Conservation (phyloP, 257 asterid genomes). For the Penstemon barbatus region DNA sequence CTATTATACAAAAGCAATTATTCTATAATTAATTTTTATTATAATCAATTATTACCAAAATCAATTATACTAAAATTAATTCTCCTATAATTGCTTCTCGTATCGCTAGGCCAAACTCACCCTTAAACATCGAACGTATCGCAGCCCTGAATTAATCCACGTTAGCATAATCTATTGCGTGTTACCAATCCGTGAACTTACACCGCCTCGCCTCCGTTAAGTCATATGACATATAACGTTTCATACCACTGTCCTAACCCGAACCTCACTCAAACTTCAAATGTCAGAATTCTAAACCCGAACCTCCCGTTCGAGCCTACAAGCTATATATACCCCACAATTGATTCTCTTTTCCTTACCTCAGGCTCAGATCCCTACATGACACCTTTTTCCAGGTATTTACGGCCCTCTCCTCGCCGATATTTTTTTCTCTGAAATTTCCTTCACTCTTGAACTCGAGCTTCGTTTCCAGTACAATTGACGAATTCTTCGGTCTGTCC, state of each 20-base stretch:
- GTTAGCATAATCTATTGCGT: slow-evolving; percentile 23
- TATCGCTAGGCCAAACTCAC: too few species aligned
- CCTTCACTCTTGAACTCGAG: slow-evolving; percentile 16
- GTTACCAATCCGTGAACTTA: slow-evolving; percentile 7
- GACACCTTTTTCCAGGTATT: slow-evolving; percentile 53
- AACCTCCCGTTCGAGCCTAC: slow-evolving; percentile 42
- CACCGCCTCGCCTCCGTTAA: slow-evolving; percentile 11
- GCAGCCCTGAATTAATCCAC: slow-evolving; percentile 23
- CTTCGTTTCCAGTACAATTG: slow-evolving; percentile 25
- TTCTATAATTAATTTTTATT: too few species aligned
- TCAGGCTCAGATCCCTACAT: slow-evolving; percentile 51
- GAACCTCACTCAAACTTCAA: neutral
- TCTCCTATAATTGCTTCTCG: too few species aligned
- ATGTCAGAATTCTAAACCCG: slow-evolving; percentile 13
- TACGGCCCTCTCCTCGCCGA: slow-evolving; percentile 36
- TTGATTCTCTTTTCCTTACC: slow-evolving; percentile 34
- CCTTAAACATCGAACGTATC: slow-evolving; percentile 30
- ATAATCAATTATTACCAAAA: too few species aligned
- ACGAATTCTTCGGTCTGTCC: neutral
- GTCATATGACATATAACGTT: neutral
- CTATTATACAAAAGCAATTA: too few species aligned
- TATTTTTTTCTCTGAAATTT: slow-evolving; percentile 24
- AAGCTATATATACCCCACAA: slow-evolving; percentile 10
- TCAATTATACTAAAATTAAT: too few species aligned
- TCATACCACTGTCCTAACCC: neutral